Evolutionary conservation across 495 filamentous ascomycete species (phyloP).

Genomic region (Neurospora hispaniola): DNA sequence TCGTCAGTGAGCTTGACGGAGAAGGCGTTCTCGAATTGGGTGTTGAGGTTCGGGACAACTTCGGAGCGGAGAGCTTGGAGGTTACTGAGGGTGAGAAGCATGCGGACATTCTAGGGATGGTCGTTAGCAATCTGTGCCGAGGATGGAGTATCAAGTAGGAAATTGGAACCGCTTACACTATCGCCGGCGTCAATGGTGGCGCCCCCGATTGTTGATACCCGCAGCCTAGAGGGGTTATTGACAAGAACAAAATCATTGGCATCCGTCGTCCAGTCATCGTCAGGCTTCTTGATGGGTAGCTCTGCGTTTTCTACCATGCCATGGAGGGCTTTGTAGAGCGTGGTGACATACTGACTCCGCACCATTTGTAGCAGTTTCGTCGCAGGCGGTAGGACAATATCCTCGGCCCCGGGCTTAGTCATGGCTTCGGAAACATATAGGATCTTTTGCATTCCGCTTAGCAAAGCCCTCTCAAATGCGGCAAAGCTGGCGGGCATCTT

Average conservation of each 20-base stretch:
- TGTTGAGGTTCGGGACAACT: constrained; percentile 69
- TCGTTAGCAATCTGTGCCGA: constrained; percentile 9
- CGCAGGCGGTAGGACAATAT: constrained; percentile 73
- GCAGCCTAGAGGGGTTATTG: constrained; percentile 10
- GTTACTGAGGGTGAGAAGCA: constrained; percentile 87
- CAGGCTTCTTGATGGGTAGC: constrained; percentile 47
- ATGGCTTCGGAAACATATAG: constrained; percentile 81
- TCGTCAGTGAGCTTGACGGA: constrained; percentile 87
- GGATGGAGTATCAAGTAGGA: not conserved
- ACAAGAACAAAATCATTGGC: constrained; percentile 24
- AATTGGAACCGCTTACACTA: constrained; percentile 43
- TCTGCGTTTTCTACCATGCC: constrained; percentile 96
- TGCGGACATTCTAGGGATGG: constrained; percentile 64
- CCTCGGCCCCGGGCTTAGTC: constrained; percentile 50
- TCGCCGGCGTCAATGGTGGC: constrained; percentile 56
- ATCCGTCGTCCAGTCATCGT: constrained; percentile 49
- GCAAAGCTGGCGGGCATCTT: constrained; percentile 79
- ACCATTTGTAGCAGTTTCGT: constrained; percentile 79
- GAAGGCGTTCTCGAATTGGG: constrained; percentile 82
- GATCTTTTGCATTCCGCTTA: constrained; percentile 83
- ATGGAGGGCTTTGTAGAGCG: constrained; percentile 81
- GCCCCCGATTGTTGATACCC: constrained; percentile 25
- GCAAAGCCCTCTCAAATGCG: constrained; percentile 64
- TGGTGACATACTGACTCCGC: constrained; percentile 75
- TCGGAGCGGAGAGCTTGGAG: constrained; percentile 67